Conservation (phyloP, 805 yeast genomes). For the Suhomyces pyralidae region DNA sequence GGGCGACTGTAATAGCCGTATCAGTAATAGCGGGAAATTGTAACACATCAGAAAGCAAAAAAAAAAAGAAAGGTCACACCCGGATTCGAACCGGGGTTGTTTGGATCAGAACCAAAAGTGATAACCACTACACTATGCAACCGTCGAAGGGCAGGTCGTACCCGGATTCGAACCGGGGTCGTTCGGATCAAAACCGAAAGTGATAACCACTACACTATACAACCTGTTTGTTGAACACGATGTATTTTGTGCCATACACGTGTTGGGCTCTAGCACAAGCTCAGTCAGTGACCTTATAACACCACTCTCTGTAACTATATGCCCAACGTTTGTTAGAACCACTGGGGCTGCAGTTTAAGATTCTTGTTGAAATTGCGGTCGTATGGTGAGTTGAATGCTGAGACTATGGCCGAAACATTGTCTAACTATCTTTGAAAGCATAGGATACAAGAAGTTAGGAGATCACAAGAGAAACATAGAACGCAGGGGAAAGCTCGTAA, state of each 20-base stretch:
- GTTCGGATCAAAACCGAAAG: constrained; percentile 78
- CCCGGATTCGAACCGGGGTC: constrained; percentile 67
- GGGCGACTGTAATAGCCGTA: not conserved
- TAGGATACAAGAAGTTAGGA: not conserved
- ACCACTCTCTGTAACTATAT: no score
- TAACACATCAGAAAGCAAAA: not conserved
- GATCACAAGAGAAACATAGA: not conserved
- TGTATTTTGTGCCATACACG: not conserved
- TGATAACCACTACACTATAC: constrained; percentile 70
- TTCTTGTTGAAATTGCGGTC: no score
- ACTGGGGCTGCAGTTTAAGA: no score
- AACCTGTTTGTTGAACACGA: not conserved
- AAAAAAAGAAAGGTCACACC: constrained; percentile 56
- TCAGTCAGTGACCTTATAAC: no score
- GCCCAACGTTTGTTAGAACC: no score
- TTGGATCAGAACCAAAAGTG: constrained; percentile 80
- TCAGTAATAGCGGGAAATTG: not conserved
- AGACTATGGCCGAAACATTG: no score
- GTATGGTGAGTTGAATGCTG: no score
- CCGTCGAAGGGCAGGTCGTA: constrained; percentile 15
- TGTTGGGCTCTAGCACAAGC: no score
- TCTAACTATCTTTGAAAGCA: not conserved
- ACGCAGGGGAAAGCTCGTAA: not conserved
- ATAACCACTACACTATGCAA: constrained; percentile 76
- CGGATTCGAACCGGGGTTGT: constrained; percentile 85